Percentiles rank a stretch among this genome's conserved stretches.
These are phyloP conservation scores for Trichoderma orchidacearum DNA, from an alignment of 495 filamentous ascomycete species.

Conservation along the genomic window DNA sequence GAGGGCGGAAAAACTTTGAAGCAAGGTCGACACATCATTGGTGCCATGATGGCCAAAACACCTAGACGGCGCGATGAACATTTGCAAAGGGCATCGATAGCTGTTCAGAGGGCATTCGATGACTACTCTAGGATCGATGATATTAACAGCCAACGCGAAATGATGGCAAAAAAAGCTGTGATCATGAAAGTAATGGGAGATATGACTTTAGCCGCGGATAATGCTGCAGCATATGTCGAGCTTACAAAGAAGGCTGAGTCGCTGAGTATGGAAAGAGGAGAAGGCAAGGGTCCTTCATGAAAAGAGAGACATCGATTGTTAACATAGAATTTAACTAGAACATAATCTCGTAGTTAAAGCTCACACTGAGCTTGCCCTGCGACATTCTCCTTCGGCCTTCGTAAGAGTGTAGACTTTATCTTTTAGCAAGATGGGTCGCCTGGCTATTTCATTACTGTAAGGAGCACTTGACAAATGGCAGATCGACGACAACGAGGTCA, in stretches of 20 bases:
- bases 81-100: slow-evolving; percentile 49
- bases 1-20: slow-evolving; percentile 5
- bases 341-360: too few relatives aligned
- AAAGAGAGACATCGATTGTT: too few relatives aligned
- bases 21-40: neutral
- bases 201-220: slow-evolving; percentile 56
- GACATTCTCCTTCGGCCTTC: too few relatives aligned
- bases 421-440: too few relatives aligned
- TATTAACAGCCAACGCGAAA: slow-evolving; percentile 59
- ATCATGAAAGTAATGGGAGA: slow-evolving; percentile 67
- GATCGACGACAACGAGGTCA: too few relatives aligned
- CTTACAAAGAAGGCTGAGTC: slow-evolving; percentile 29
- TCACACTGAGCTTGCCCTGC: too few relatives aligned
- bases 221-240: slow-evolving; percentile 54
- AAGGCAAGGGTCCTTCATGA: neutral
- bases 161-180: slow-evolving; percentile 77
- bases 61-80: slow-evolving; percentile 34
- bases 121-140: slow-evolving; percentile 65
- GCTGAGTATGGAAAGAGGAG: neutral
- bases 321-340: too few relatives aligned
- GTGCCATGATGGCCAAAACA: slow-evolving; percentile 14
- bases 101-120: slow-evolving; percentile 48
- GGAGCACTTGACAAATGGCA: too few relatives aligned
- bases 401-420: too few relatives aligned
- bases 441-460: too few relatives aligned